Evolutionary conservation across 2,329 filamentous ascomycete species (phyloP), one percentile per base, ranked within the genome.

Genomic region (Fusarium albosuccineum): DNA sequence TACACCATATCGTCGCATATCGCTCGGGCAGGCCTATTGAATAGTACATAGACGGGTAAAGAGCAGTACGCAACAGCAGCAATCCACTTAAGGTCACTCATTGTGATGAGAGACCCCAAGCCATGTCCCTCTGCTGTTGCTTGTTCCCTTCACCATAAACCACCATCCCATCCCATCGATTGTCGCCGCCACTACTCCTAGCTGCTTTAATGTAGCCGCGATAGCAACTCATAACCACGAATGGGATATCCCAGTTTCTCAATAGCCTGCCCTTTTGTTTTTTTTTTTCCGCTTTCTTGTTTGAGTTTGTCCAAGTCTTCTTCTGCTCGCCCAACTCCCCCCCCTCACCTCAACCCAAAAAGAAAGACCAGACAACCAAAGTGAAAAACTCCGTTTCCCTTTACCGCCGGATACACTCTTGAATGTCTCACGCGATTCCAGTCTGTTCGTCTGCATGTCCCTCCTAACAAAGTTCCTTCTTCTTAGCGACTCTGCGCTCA

Each of bases 311-410:
- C 33, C 48, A 41, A 44, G 53, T 62, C 46, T 60, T 62, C 46
- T 60, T 46, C 29, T 58, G 49, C 65, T 42, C 62, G 48, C 40
- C 42, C 48, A 63, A 59, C 27, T 41, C 37, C 6, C 26, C 44
- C 34, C 37, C 49, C 30, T 39, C 50, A 22, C 22, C 22, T 22
- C 22, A 22, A 22, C 22, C 22, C 22, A 22, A 22, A 22, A 26
- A 48, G 8, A 68, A 42, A 41, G n/a, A 45, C 26, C 27, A 46
- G 53, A 52, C 42, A 66, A 63, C 45, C 22, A 66, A 60, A 57
- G 49, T 49, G 48, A 64, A 66, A 64, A 64, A 63, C 61, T 73
- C 59, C 67, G 41, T 62, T 56, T 57, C 64, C 57, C 46, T 65
- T 57, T 52, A 26, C 59, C 50, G 34, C 27, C 46, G 26, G 49